Percentiles rank a stretch among this genome's conserved stretches.
Conservation (phyloP, 257 asterid species). For the Solanum lycopersicoides region DNA sequence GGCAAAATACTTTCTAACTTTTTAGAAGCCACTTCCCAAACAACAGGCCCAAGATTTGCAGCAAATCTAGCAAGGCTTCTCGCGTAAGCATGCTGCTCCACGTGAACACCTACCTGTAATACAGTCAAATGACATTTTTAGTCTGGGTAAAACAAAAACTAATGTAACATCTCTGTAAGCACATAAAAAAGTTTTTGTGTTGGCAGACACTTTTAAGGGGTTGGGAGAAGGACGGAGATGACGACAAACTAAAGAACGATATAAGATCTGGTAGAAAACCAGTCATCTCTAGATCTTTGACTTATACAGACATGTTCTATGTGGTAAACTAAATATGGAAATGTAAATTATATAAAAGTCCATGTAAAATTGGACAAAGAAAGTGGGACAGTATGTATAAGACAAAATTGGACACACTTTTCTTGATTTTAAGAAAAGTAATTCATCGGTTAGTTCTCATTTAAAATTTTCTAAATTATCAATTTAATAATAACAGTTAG, state of each 20-base stretch:
- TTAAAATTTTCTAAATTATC: neutral
- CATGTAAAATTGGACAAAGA: neutral
- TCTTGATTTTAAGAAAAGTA: neutral
- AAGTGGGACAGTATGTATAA: neutral
- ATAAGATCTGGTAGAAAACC: neutral
- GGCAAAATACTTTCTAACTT: conserved; percentile 51
- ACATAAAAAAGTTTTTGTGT: neutral
- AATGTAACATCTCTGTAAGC: neutral
- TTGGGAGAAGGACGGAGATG: neutral
- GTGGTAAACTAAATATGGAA: neutral
- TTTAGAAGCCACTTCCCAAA: conserved; percentile 72
- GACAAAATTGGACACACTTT: neutral
- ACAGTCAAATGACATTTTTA: neutral
- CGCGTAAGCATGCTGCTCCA: conserved; percentile 68
- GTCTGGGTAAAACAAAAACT: neutral
- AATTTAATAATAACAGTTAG: neutral
- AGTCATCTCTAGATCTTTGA: neutral
- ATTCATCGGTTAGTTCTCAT: neutral
- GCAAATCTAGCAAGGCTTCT: conserved; percentile 83
- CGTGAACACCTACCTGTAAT: conserved; percentile 70
- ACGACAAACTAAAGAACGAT: neutral
- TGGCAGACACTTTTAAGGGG: neutral
- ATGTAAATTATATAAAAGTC: neutral
- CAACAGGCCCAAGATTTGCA: conserved; percentile 77
- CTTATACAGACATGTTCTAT: neutral